These are phyloP conservation scores for Acidiella bohemica DNA, from an alignment of 495 filamentous ascomycete species.

Conservation along the genomic window DNA sequence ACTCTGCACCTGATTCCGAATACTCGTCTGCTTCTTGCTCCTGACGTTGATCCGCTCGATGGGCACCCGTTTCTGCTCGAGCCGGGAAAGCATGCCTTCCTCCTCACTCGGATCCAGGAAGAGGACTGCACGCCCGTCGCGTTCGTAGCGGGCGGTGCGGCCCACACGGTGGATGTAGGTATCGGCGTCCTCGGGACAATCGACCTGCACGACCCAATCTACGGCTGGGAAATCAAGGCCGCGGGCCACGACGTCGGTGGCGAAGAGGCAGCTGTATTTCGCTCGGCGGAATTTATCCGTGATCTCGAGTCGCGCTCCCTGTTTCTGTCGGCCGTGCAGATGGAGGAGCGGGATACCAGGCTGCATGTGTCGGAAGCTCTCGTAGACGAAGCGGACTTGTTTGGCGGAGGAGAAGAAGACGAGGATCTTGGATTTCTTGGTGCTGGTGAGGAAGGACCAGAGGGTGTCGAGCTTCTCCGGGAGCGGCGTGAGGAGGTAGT, in stretches of 20 bases:
- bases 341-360: constrained; percentile 92
- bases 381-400: constrained; percentile 89
- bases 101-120: constrained; percentile 91
- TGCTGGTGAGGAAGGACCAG: constrained; percentile 79
- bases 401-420: constrained; percentile 92
- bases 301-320: constrained; percentile 72
- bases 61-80: constrained; percentile 78
- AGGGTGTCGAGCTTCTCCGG: constrained; percentile 80
- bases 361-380: constrained; percentile 83
- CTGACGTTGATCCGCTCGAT: constrained; percentile 74
- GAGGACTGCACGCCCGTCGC: constrained; percentile 70
- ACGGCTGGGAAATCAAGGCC: constrained; percentile 94
- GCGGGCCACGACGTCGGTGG: constrained; percentile 86
- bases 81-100: constrained; percentile 62
- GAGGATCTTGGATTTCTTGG: constrained; percentile 81
- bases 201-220: constrained; percentile 92
- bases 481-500: constrained; percentile 74
- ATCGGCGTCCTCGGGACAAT: constrained; percentile 91
- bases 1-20: constrained; percentile 71
- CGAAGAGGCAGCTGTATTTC: constrained; percentile 75
- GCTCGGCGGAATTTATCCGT: constrained; percentile 65
- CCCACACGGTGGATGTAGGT: constrained; percentile 97
- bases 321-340: constrained; percentile 89
- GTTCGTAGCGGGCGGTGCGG: constrained; percentile 85
- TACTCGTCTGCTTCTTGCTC: constrained; percentile 75